Percentiles rank a stretch among this genome's conserved stretches.
Conservation (phyloP, 331 rosid species). For the Phaseolus coccineus region DNA sequence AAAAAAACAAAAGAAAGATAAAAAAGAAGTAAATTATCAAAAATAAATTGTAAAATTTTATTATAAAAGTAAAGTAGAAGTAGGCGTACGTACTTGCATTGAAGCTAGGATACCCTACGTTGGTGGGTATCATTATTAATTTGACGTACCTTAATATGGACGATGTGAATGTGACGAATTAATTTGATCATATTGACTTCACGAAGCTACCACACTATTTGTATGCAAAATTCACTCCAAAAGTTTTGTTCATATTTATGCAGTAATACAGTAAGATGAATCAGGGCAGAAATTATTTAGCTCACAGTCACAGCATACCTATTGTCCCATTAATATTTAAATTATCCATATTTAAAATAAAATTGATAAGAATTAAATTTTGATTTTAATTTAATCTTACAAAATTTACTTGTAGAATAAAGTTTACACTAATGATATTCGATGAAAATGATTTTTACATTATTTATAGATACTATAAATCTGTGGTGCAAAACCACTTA, state of each 20-base stretch:
- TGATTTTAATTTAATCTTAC: too few species aligned
- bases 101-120: slow-evolving; percentile 15
- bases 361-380: too few species aligned
- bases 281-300: neutral
- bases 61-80: neutral
- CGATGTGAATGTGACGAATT: slow-evolving; percentile 18
- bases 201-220: slow-evolving; percentile 13
- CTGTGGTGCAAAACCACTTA: too few species aligned
- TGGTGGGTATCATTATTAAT: slow-evolving; percentile 17
- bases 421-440: too few species aligned
- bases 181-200: slow-evolving; percentile 30
- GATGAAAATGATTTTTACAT: too few species aligned
- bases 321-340: too few species aligned
- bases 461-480: too few species aligned
- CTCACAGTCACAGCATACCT: too few species aligned
- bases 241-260: neutral
- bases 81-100: slow-evolving; percentile 15
- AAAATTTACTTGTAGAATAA: too few species aligned
- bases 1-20: neutral
- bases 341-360: too few species aligned
- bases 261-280: neutral
- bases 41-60: neutral
- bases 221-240: neutral
- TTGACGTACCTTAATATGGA: slow-evolving; percentile 1
- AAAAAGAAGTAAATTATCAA: neutral